phyloP scores from a whole-genome alignment of 2,329 filamentous ascomycete genomes.

The Diplodia seriata region DNA sequence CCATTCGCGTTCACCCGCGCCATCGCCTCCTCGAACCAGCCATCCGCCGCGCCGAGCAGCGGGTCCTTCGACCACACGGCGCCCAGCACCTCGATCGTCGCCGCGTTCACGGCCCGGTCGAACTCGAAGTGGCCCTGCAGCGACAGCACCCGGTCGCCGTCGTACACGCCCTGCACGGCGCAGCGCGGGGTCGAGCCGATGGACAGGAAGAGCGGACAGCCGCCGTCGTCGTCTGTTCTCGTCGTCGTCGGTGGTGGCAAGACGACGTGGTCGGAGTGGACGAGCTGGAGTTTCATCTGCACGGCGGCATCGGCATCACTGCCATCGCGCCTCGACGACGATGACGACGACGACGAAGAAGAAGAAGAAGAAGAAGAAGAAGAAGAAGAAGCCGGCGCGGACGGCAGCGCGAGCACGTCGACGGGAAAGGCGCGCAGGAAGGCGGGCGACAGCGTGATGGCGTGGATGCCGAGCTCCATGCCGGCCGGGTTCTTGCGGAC shows the following conservation, averaged over 20 bases:
- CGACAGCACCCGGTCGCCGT: constrained; percentile 48
- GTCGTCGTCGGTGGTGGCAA: constrained; percentile 40
- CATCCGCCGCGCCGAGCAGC: constrained; percentile 34
- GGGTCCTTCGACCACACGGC: constrained; percentile 48
- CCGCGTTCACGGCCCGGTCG: constrained; percentile 53
- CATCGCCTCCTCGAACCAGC: constrained; percentile 35
- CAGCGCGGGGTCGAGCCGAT: constrained; percentile 40
- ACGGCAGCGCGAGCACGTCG: constrained; percentile 48
- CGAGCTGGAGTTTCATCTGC: constrained; percentile 45
- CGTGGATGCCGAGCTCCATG: constrained; percentile 57
- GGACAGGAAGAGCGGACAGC: constrained; percentile 33
- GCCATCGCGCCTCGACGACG: neutral
- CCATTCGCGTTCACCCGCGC: constrained; percentile 36
- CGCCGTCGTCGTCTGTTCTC: neutral
- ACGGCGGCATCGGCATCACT: constrained; percentile 32
- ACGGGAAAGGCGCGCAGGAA: constrained; percentile 50
- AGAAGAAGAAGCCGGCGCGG: constrained; percentile 32
- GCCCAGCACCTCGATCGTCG: constrained; percentile 53
- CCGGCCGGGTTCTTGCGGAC: constrained; percentile 57
- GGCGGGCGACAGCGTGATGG: constrained; percentile 53
- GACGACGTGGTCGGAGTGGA: constrained; percentile 50
- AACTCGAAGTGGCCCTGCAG: constrained; percentile 59
- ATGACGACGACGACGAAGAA: too few relatives aligned
- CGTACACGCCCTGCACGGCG: constrained; percentile 51
- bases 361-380: too few relatives aligned